These are phyloP conservation scores for Karstenula rhodostoma DNA, from an alignment of 2,329 filamentous ascomycete genomes.

Conservation along the genomic window DNA sequence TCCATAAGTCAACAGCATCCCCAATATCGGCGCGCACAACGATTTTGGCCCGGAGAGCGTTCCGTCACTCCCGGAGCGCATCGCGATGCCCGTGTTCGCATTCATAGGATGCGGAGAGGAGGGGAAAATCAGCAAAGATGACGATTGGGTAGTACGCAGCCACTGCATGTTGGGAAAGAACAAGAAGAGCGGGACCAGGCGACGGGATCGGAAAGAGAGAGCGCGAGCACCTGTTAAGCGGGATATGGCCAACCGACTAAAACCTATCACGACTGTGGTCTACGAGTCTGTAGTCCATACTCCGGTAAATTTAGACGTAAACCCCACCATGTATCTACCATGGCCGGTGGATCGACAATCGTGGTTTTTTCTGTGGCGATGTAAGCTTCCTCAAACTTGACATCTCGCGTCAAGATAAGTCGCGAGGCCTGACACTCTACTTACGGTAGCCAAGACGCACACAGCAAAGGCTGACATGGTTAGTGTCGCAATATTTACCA, in stretches of 20 bases:
- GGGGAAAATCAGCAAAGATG: conserved; percentile 11
- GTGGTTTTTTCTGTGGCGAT: conserved; percentile 1
- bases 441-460: neutral
- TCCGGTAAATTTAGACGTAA: neutral
- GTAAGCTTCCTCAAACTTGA: neutral
- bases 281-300: neutral
- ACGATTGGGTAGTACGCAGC: conserved; percentile 19
- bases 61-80: neutral
- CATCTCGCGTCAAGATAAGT: neutral
- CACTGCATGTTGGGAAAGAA: conserved; percentile 26
- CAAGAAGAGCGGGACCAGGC: conserved; percentile 14
- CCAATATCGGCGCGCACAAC: neutral
- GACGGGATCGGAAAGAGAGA: conserved; percentile 3
- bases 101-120: conserved; percentile 14
- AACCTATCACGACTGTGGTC: neutral
- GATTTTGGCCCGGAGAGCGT: neutral
- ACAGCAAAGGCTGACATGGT: neutral
- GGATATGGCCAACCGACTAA: neutral
- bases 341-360: neutral
- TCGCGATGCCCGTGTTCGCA: conserved; percentile 6
- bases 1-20: no score
- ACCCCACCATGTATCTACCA: neutral
- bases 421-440: neutral
- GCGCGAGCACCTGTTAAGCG: neutral
- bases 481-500: neutral